Evolutionary conservation across 2,329 filamentous ascomycete genomes (phyloP), one percentile per base, ranked within the genome.

Genomic region (Teratosphaeria nubilosa): DNA sequence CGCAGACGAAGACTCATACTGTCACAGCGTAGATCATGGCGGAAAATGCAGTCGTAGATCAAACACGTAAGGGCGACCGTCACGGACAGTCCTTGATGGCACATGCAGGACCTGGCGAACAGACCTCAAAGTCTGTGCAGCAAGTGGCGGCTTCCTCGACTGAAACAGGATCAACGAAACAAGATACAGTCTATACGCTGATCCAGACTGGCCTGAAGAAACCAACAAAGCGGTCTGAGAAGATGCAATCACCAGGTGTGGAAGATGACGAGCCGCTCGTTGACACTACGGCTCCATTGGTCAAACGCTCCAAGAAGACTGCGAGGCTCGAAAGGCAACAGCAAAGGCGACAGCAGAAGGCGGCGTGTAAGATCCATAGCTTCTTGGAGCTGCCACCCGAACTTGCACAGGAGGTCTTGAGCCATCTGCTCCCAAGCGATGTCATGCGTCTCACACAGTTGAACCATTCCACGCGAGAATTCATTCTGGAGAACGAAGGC

Each of bases 361-460:
- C 64, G 4, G 31, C 68, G 68, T 56, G 64, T 67, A 11, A 65
- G 66, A 32, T 72, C 63, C 41, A 48, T 13, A 53, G 34, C 22
- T 68, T 82, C 11, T 62, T 78, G 24, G 74, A 78, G 60, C 72
- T 84, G 0, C 82, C 82, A 0, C 76, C 77, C 16, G 82, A 84
- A 66, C 69, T 84, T 1, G 59, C 83, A 2, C 66, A 80, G 30
- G 72, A 77, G 41, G 75, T 82, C 16, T 60, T 84, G 1, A 64
- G 68, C n/a, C 65, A 74, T 20, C 70, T 82, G 9, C 70, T 63
- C 0, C 80, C 82, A 0, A 78, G 76, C 68, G 80, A 84, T 51
- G 63, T 84, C 22, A 74, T 81, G 63, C 72, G 64, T 1, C 69
- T 83, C 2, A 69, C 71, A 30, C 72, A 74, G 22, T 72, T 78